Evolutionary conservation across 305 asterid species (phyloP).

Genomic region (Lippia alba): DNA sequence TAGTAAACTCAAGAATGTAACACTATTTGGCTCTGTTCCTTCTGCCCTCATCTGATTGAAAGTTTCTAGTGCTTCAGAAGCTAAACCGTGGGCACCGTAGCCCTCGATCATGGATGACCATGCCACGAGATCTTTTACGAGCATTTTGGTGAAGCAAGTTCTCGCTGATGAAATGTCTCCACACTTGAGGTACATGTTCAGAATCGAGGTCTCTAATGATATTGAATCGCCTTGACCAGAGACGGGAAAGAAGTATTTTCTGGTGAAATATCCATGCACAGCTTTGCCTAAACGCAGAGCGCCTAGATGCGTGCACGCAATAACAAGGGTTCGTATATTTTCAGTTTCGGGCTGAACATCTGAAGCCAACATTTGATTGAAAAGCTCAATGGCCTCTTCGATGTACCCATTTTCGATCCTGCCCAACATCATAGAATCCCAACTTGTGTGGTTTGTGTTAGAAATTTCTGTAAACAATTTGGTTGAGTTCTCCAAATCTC

Average conservation of each 20-base stretch:
- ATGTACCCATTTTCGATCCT: conserved; percentile 36
- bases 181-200: conserved; percentile 53
- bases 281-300: conserved; percentile 47
- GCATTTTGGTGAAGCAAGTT: conserved; percentile 41
- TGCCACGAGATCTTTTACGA: conserved; percentile 43
- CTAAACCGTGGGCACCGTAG: conserved; percentile 50
- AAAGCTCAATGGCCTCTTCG: conserved; percentile 38
- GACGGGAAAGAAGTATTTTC: conserved; percentile 23
- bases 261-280: conserved; percentile 44
- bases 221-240: conserved; percentile 8
- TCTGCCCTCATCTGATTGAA: conserved; percentile 45
- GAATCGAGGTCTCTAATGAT: conserved; percentile 47
- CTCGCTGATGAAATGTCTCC: conserved; percentile 52
- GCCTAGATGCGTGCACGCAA: conserved; percentile 39
- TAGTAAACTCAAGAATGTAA: conserved; percentile 49
- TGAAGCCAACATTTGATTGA: conserved; percentile 38
- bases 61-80: conserved; percentile 41
- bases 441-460: conserved; percentile 25
- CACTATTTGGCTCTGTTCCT: conserved; percentile 46
- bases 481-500: conserved; percentile 35
- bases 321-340: conserved; percentile 38
- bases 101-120: conserved; percentile 68
- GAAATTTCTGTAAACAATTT: conserved; percentile 38
- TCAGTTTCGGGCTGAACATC: conserved; percentile 39
- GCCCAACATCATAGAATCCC: conserved; percentile 41